Evolutionary conservation across 2,329 filamentous ascomycete genomes (phyloP), one percentile per base, ranked within the genome.

Genomic region (Colletotrichum lentis): DNA sequence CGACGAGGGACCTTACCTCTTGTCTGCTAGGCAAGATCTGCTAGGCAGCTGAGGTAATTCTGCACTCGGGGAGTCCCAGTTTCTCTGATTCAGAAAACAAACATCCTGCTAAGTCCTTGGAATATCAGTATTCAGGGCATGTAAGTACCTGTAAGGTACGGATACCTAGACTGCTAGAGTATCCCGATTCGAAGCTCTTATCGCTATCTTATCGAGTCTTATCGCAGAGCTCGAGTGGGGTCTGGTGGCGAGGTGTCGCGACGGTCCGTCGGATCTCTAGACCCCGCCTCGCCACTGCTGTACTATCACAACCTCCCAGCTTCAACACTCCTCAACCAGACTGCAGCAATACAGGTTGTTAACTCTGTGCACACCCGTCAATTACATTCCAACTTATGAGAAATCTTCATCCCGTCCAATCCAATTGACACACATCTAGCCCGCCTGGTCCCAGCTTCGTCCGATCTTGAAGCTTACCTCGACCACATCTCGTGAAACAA

Each of bases 401-500:
- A 14, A 7, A 37, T n/a, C 5, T 22, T 37, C n/a, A 12, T 3
- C 37, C 5, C 4, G 18, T 4, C 12, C 11, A 41, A 12, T 7
- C 22, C 18, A 16, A 27, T n/a, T 52, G 24, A 35, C 22, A 49
- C 46, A 12, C 22, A 1, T 11, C n/a, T 53, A 14, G 39, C 24
- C 11, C 8, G 20, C 14, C 49, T n/a, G 61, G 5, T 31, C 22
- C 27, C 14, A 22, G 10, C 35, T 53, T 53, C 47, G 20, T 54
- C 60, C 22, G 46, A 54, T 53, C 60, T 57, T 58, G 64, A 67
- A 67, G 58, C 64, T 47, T 55, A 39, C 60, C 22, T 41, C 44
- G 53, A 60, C 27, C 46, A n/a, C 44, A 58, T 52, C 31, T 41
- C 7, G 64, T 64, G 64, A 67, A 64, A 67, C 60, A 58, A 27